Evolutionary conservation across 148 eudicot species (phyloP), one percentile per base, ranked within the genome.

Genomic region (Rhododendron ferrugineum): DNA sequence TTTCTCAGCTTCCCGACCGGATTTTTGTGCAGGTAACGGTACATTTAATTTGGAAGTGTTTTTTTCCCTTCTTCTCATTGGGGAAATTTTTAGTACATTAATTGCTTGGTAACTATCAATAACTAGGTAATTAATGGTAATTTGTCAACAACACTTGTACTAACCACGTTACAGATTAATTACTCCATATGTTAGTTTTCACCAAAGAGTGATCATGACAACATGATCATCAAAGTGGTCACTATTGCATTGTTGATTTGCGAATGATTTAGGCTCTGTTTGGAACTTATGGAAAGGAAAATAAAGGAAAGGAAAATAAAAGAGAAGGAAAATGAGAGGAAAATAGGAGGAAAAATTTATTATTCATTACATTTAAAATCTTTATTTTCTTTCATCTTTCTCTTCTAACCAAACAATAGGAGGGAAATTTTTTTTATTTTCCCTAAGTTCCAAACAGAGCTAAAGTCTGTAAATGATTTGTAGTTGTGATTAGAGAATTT

Each of bases 1-100:
- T 94, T 74, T 83, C 97, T 1, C 91, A 91, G 49, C 77, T 85
- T 58, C 95, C 98, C 30, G 88, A 91, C 82, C 90, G 91, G 10
- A 95, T 96, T 50, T 93, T 88, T 49, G 99, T 95, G 4, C 99
- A 96, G 98, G 99, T 94, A 91, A 87, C 36, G 26, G 42, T 26
- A 0, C 13, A 70, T 32, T 11, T 70, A 70, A 66, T 30, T 70
- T 14, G 40, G 20, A 70, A 15, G 8, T 14, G 6, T 32, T 30
- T 70, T 14, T 3, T 28, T 5, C 37, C 75, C 15, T 70, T 10
- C 5, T 32, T 32, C 37, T 14, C 18, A 32, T 32, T 5, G 30
- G 20, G 1, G 75, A 14, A 0, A 30, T 70, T 66, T 70, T 66
- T 70, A 70, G 6, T 70, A 14, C 37, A 30, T 70, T 70, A 70